Evolutionary conservation across 345 rosid genomes (phyloP).

Genomic region (Firmiana major): DNA sequence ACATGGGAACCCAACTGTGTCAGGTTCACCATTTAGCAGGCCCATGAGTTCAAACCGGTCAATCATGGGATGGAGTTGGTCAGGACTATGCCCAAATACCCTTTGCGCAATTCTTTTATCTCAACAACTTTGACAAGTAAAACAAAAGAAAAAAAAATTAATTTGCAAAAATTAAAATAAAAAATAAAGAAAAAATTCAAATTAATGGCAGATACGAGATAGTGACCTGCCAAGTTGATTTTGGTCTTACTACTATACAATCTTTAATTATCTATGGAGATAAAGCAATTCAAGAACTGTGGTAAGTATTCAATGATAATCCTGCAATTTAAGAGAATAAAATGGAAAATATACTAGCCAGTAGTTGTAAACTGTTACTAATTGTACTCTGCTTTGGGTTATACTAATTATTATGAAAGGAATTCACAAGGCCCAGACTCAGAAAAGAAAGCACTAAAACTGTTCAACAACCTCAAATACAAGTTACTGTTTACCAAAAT

Average conservation of each 20-base stretch:
- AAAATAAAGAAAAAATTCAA: background rate
- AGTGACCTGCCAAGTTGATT: conserved; percentile 8
- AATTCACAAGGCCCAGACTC: background rate
- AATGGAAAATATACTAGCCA: background rate
- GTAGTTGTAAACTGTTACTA: background rate
- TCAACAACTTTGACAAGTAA: background rate
- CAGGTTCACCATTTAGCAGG: conserved; percentile 20
- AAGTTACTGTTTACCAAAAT: conserved; percentile 1
- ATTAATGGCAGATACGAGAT: background rate
- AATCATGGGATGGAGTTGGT: conserved; percentile 10
- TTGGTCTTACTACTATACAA: background rate
- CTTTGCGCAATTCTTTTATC: background rate
- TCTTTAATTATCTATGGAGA: background rate
- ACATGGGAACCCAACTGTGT: conserved; percentile 29
- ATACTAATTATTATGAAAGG: background rate
- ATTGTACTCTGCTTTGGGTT: background rate
- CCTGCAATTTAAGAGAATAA: background rate
- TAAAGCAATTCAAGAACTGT: background rate
- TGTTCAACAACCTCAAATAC: conserved; percentile 31
- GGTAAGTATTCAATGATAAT: background rate
- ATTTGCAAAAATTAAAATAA: background rate
- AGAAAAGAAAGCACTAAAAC: conserved; percentile 3
- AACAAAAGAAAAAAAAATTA: background rate
- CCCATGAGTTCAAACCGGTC: conserved; percentile 15
- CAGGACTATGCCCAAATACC: background rate